Conservation (phyloP, 139 green algal species). For the Trebouxia sp. region DNA sequence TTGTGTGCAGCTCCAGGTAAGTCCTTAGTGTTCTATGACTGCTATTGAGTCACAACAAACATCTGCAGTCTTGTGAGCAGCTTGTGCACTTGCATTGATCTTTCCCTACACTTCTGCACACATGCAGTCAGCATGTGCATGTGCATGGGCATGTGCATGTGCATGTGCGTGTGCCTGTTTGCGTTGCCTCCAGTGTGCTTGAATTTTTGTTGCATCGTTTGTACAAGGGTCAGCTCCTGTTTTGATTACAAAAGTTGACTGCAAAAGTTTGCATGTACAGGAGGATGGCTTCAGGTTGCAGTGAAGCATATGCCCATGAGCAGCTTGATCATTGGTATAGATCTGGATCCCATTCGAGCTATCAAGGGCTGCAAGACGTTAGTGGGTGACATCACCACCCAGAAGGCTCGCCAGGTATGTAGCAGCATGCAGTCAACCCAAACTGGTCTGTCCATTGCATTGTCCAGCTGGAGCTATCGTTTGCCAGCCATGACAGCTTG, state of each 20-base stretch:
- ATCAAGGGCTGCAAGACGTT: slow-evolving; percentile 87
- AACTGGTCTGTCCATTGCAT: too few relatives aligned
- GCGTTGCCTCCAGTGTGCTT: too few relatives aligned
- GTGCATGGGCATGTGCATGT: too few relatives aligned
- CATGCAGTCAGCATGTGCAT: too few relatives aligned
- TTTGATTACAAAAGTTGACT: neutral
- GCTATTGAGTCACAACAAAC: neutral
- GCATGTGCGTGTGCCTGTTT: too few relatives aligned
- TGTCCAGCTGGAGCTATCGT: too few relatives aligned
- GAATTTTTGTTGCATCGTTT: neutral
- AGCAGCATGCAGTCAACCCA: too few relatives aligned
- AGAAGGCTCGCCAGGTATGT: slow-evolving; percentile 47
- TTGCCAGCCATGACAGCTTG: too few relatives aligned
- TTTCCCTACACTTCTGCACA: neutral
- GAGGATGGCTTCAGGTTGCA: slow-evolving; percentile 91
- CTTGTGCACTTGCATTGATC: too few relatives aligned
- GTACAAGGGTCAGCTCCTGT: neutral
- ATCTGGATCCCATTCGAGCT: slow-evolving; percentile 92
- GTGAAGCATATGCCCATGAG: slow-evolving; percentile 92
- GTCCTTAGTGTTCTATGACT: neutral
- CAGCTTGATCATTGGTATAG: slow-evolving; percentile 92
- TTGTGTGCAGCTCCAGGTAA: slow-evolving; percentile 95
- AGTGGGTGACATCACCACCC: slow-evolving; percentile 95
- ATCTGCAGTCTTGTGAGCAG: too few relatives aligned
- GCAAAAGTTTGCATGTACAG: slow-evolving; percentile 24